A percentile compares a stretch with the other conserved stretches of the same genome.
These are phyloP conservation scores for Esteya vermicola DNA, from an alignment of 2,329 filamentous ascomycete species.

Conservation along the genomic window DNA sequence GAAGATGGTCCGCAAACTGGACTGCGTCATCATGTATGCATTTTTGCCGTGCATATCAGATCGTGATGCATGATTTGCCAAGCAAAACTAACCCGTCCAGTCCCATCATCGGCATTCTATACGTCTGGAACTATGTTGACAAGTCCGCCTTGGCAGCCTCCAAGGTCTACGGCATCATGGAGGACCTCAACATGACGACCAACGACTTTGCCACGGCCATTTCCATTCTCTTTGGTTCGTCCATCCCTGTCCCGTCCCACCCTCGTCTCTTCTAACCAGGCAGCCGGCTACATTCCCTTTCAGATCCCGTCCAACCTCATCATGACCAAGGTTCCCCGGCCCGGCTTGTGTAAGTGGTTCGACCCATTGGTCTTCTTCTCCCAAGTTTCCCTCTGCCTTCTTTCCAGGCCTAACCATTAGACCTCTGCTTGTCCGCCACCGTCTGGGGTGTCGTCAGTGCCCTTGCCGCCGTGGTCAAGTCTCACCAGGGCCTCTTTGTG, in stretches of 20 bases:
- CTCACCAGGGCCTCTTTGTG: conserved; percentile 18
- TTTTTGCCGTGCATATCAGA: background rate
- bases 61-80: background rate
- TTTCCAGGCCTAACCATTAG: background rate
- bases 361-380: background rate
- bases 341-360: conserved; percentile 5
- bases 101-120: conserved; percentile 2
- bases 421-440: conserved; percentile 15
- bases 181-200: conserved; percentile 3
- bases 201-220: conserved; percentile 47
- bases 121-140: conserved; percentile 6
- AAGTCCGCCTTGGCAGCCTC: conserved; percentile 5
- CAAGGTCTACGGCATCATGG: conserved; percentile 6
- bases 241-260: no score
- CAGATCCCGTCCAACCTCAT: conserved; percentile 44
- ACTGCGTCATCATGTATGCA: conserved; percentile 1
- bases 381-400: background rate
- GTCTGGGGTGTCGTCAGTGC: conserved; percentile 19
- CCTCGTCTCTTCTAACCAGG: background rate
- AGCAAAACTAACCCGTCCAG: background rate
- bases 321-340: conserved; percentile 2
- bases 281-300: conserved; percentile 44
- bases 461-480: conserved; percentile 19
- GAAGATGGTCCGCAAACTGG: conserved; percentile 7
- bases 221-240: conserved; percentile 36